phyloP scores from a whole-genome alignment of 2,329 filamentous ascomycete genomes.

The Talaromyces sp. region DNA sequence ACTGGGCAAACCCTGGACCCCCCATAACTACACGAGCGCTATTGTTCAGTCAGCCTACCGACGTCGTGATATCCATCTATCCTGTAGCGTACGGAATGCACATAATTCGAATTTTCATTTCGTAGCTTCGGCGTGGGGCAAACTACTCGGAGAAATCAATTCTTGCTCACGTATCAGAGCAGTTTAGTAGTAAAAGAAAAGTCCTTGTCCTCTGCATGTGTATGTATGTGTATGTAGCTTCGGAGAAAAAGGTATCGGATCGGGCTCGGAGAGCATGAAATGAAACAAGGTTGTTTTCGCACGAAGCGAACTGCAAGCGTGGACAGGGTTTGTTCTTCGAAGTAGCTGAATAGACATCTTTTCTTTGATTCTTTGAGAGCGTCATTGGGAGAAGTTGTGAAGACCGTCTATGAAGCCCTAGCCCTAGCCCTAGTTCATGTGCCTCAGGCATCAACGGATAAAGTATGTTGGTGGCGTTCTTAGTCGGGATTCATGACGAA shows the following conservation, averaged over 20 bases:
- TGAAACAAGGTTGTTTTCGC: background rate
- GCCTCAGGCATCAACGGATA: slow-evolving; percentile 1
- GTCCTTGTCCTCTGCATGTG: background rate
- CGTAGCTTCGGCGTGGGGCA: background rate
- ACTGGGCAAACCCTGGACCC: background rate
- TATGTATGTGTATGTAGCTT: background rate
- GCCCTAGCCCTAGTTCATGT: background rate
- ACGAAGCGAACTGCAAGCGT: background rate
- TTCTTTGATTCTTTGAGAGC: too few species aligned
- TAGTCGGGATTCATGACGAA: background rate
- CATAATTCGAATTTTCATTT: background rate
- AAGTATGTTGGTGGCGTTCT: background rate
- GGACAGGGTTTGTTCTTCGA: background rate
- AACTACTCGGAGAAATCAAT: background rate
- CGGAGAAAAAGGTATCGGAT: slow-evolving; percentile 1
- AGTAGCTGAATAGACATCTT: too few species aligned
- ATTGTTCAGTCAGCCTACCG: background rate
- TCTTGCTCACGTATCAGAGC: background rate
- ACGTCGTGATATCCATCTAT: background rate
- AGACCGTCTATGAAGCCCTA: background rate
- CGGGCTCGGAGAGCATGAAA: slow-evolving; percentile 6
- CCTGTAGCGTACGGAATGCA: background rate
- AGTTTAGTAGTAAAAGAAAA: background rate
- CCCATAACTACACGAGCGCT: too few species aligned
- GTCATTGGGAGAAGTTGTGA: background rate